These are phyloP conservation scores for Bertia moriformis DNA, from an alignment of 2,329 filamentous ascomycete species.

Conservation along the genomic window DNA sequence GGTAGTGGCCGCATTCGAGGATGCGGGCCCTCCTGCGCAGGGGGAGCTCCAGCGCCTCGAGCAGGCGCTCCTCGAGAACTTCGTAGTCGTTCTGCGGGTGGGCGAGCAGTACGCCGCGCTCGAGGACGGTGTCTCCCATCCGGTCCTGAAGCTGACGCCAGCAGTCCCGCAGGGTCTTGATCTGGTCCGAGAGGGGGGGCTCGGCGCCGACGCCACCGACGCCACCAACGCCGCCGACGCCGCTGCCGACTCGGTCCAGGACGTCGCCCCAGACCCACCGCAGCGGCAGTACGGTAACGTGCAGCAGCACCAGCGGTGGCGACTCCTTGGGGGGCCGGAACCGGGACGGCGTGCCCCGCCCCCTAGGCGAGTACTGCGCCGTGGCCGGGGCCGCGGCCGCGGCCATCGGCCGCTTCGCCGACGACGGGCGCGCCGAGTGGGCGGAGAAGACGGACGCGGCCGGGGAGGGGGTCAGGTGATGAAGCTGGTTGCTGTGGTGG, in stretches of 20 bases:
- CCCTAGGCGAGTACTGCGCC: slow-evolving; percentile 40
- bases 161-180: slow-evolving; percentile 39
- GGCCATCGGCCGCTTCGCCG: slow-evolving; percentile 30
- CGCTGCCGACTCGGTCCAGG: not conserved
- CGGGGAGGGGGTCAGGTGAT: slow-evolving; percentile 39
- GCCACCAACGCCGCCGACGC: too few species aligned
- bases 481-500: slow-evolving; percentile 11
- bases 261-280: slow-evolving; percentile 45
- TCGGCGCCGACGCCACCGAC: slow-evolving; percentile 19
- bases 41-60: slow-evolving; percentile 62
- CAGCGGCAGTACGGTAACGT: slow-evolving; percentile 62
- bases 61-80: slow-evolving; percentile 60
- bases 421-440: too few species aligned
- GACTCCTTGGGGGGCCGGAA: slow-evolving; percentile 38
- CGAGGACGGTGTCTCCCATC: slow-evolving; percentile 57
- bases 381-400: too few species aligned
- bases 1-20: slow-evolving; percentile 64
- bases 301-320: slow-evolving; percentile 60
- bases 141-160: slow-evolving; percentile 58
- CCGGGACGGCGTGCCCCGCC: slow-evolving; percentile 35
- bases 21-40: slow-evolving; percentile 50
- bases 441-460: too few species aligned
- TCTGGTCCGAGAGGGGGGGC: slow-evolving; percentile 25
- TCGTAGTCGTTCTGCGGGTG: slow-evolving; percentile 73
- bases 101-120: slow-evolving; percentile 60